Evolutionary conservation across 2,329 filamentous ascomycete species (phyloP).

Genomic region (Leptographium procerum): DNA sequence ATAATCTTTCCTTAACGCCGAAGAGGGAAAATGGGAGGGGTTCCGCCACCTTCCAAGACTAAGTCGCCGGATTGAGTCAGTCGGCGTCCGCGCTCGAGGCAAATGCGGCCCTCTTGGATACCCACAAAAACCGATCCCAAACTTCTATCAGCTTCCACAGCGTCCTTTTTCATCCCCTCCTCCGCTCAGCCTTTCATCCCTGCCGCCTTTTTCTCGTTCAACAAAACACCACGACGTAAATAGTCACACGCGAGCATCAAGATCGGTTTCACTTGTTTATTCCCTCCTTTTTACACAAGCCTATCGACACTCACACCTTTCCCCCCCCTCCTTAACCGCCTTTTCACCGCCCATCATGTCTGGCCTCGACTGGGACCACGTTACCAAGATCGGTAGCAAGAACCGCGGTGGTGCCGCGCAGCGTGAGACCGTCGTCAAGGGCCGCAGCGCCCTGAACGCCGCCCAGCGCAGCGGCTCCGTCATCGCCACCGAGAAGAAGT

Average conservation of each 20-base stretch:
- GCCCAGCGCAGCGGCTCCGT: conserved; percentile 70
- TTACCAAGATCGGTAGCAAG: conserved; percentile 91
- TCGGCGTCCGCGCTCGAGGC: neutral
- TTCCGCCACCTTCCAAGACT: neutral
- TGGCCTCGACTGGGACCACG: conserved; percentile 67
- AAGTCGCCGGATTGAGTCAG: conserved; percentile 5
- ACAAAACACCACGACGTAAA: neutral
- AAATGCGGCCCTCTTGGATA: neutral
- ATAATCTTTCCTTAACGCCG: neutral
- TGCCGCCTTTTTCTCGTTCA: neutral
- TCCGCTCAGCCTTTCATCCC: neutral
- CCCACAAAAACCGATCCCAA: neutral
- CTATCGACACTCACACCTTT: neutral
- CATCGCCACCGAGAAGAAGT: conserved; percentile 88
- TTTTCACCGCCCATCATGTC: conserved; percentile 45
- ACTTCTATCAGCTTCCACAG: conserved; percentile 10
- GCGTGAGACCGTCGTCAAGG: conserved; percentile 82
- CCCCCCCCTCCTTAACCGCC: neutral
- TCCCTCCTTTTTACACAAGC: no score
- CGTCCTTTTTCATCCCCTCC: neutral
- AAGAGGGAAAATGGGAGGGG: neutral
- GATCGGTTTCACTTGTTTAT: neutral
- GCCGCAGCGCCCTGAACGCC: conserved; percentile 75
- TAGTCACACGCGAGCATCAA: neutral
- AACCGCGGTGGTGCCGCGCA: conserved; percentile 52